Base-by-base conservation (phyloP, 306 rosid genomes). In the Sesbania bispinosa region DNA sequence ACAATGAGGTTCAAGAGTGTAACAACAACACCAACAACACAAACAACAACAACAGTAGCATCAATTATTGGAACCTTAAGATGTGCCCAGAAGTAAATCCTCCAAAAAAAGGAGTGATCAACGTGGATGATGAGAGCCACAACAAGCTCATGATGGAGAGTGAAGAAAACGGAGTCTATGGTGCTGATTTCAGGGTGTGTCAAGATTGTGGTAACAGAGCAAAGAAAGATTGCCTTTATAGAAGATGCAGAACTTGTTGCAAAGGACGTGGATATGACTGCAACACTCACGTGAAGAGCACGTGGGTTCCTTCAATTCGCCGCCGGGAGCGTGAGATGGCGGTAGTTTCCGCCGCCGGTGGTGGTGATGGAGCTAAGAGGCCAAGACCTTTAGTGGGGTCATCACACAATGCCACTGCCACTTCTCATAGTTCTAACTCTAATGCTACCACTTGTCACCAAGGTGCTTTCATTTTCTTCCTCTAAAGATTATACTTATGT, bases 191-290 rank as follows among this genome's bases (percentile, higher is more conserved):
- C 67, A 84, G 76, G 39, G 86, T 79, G 4, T 92, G 97, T 67
- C 82, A 78, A 32, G 97, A 92, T 55, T 89, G 97, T 42, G 96
- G 96, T 7, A 92, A 92, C 73, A 87, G 88, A 35, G 96, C 97
- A 0, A 88, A 92, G 81, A 92, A 87, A 73, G 96, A 82, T 48
- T 92, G 97, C n/a, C 70, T 73, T 13, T 84, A 33, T 54, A 70
- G 81, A 23, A 81, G 96, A 45, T 88, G 97, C 61, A 85, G 96
- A 78, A 92, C 93, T 77, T 92, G 97, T 64, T 92, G 97, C 45
- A 87, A 85, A 48, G 92, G 86, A 15, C 89, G 91, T 24, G 91
- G 93, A 6, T 79, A 80, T 64, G 79, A 81, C 33, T 92, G 96
- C 52, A 79, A 47, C 64, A 89, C 96, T 50, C 97, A 89, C 78